These are phyloP conservation scores for Flaveria ramosissima DNA, from an alignment of 129 eudicot genomes.

Conservation along the genomic window DNA sequence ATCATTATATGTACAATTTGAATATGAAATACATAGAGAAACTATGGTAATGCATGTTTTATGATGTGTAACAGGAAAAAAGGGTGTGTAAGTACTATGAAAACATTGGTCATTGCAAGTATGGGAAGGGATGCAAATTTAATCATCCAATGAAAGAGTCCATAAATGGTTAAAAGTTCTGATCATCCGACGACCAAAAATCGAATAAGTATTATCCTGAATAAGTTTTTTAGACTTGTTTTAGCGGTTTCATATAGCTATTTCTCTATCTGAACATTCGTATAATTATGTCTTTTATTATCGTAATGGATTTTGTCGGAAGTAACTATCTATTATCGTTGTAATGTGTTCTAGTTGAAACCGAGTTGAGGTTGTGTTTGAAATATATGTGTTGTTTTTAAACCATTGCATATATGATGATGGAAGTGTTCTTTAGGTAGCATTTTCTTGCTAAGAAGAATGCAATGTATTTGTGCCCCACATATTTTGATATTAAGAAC, in stretches of 20 bases:
- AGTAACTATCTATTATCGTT: not conserved
- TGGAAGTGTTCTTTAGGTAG: not conserved
- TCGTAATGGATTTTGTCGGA: not conserved
- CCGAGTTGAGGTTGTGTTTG: not conserved
- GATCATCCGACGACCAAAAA: not conserved
- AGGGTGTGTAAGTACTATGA: slow-evolving; percentile 37
- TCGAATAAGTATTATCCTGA: not conserved
- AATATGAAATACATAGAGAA: not conserved
- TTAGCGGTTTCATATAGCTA: not conserved
- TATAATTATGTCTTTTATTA: not conserved
- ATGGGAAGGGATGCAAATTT: slow-evolving; percentile 38
- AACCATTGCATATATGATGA: not conserved
- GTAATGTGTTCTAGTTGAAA: not conserved
- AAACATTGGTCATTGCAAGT: slow-evolving; percentile 38
- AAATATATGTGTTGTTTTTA: not conserved
- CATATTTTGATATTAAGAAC: not conserved
- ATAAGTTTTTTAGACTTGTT: not conserved
- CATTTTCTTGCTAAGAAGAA: not conserved
- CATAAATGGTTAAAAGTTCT: not conserved
- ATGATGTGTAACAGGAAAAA: slow-evolving; percentile 41
- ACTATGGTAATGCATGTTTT: not conserved
- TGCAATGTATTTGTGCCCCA: not conserved
- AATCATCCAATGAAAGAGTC: slow-evolving; percentile 41
- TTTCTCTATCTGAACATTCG: too few species aligned
- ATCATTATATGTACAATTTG: not conserved